Evolutionary conservation across 768 basidiomycete genomes (phyloP).

Genomic region (Lactifluus volemus): DNA sequence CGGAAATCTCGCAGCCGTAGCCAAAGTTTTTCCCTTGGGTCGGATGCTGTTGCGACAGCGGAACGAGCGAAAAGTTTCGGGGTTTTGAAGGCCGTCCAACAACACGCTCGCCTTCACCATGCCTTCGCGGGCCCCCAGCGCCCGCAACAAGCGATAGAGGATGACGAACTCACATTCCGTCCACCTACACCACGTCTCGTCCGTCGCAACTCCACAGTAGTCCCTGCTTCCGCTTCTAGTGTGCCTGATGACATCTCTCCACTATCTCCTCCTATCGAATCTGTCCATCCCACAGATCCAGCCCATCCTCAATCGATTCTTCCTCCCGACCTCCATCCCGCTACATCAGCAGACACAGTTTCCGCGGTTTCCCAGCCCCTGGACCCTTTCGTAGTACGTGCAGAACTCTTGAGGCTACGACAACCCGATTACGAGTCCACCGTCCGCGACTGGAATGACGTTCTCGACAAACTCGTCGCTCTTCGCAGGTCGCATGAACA

Average conservation of each 20-base stretch:
- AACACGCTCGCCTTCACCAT: conserved; percentile 54
- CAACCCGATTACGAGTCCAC: conserved; percentile 26
- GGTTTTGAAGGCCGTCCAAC: conserved; percentile 54
- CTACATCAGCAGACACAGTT: not conserved
- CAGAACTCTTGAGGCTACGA: conserved; percentile 25
- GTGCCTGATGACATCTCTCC: conserved; percentile 19
- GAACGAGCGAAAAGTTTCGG: conserved; percentile 35
- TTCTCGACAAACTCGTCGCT: conserved; percentile 43
- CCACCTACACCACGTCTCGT: conserved; percentile 27
- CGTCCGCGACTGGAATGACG: conserved; percentile 52
- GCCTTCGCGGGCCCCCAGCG: conserved; percentile 32
- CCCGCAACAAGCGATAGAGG: conserved; percentile 1
- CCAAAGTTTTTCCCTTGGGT: conserved; percentile 47
- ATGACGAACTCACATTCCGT: conserved; percentile 17
- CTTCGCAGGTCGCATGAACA: conserved; percentile 43
- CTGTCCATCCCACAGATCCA: conserved; percentile 18
- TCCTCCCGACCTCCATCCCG: conserved; percentile 7
- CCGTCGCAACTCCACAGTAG: conserved; percentile 39
- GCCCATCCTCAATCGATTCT: conserved; percentile 25
- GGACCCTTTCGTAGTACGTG: conserved; percentile 25
- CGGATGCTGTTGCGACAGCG: conserved; percentile 33
- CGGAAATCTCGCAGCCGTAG: conserved; percentile 42
- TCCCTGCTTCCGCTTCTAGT: conserved; percentile 16
- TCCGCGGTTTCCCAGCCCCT: not conserved
- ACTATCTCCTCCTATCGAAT: conserved; percentile 4